Percentiles rank a stretch among this genome's conserved stretches.
phyloP scores from a whole-genome alignment of 2,329 filamentous ascomycete species.

The Arthrinium phaeospermum region DNA sequence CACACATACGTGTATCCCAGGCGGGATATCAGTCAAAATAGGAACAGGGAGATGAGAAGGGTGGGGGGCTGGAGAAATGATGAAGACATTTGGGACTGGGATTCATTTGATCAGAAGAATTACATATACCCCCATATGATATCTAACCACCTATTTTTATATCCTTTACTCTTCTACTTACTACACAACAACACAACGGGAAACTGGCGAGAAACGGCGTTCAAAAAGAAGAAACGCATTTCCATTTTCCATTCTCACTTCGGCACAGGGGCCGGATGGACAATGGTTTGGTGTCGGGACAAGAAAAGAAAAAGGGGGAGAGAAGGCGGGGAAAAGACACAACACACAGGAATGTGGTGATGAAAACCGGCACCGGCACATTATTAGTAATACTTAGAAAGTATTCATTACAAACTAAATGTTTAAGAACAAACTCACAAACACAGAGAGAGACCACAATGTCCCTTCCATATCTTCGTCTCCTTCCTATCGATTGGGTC shows the following conservation, averaged over 20 bases:
- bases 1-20: neutral
- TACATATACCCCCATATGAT: slow-evolving; percentile 3
- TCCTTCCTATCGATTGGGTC: neutral
- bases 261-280: neutral
- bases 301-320: neutral
- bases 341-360: neutral
- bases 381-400: neutral
- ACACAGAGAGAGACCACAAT: neutral
- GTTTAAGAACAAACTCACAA: neutral
- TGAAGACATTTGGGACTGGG: slow-evolving; percentile 7
- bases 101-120: slow-evolving; percentile 12
- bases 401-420: slow-evolving; percentile 12
- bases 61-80: neutral
- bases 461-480: neutral
- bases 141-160: neutral
- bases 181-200: neutral
- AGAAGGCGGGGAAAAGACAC: neutral
- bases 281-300: neutral
- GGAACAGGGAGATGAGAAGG: neutral
- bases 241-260: neutral
- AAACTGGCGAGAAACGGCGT: neutral
- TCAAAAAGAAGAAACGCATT: neutral
- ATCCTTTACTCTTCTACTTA: neutral
- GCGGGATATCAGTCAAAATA: neutral
- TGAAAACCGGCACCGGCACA: neutral